Evolutionary conservation across 306 rosid species (phyloP).

Genomic region (Lithocarpus polystachyus): DNA sequence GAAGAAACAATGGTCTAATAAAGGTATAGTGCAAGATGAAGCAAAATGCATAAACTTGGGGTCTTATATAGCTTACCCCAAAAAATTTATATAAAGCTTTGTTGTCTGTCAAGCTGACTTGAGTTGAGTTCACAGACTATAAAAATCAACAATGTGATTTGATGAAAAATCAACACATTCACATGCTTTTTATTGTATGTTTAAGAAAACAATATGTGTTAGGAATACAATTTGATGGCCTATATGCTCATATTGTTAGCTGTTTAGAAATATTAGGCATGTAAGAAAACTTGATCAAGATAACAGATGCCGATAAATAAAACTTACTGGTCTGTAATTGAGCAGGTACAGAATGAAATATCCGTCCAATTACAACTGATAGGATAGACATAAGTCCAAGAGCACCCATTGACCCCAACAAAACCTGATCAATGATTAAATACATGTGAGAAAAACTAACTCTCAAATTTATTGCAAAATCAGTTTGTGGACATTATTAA

Average conservation of each 20-base stretch:
- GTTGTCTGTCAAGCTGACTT: not conserved
- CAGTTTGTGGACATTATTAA: not conserved
- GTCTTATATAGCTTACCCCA: not conserved
- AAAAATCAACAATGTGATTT: no score
- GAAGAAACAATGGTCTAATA: conserved; percentile 5
- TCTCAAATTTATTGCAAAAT: not conserved
- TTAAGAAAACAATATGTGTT: conserved; percentile 1
- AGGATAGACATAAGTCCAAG: conserved; percentile 84
- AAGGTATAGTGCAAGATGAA: not conserved
- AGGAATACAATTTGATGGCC: not conserved
- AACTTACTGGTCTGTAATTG: conserved; percentile 97
- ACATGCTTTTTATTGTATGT: conserved; percentile 2
- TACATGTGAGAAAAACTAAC: conserved; percentile 24
- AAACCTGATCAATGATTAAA: conserved; percentile 56
- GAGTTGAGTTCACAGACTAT: no score
- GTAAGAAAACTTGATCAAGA: conserved; percentile 12
- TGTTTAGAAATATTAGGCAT: conserved; percentile 14
- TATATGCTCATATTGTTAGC: not conserved
- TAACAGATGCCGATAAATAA: conserved; percentile 16
- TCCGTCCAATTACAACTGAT: conserved; percentile 80
- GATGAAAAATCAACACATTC: not conserved
- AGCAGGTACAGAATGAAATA: conserved; percentile 95
- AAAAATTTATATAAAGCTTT: not conserved
- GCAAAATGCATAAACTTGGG: conserved; percentile 1
- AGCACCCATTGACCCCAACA: conserved; percentile 89